Evolutionary conservation across 148 eudicot species (phyloP).

Genomic region (Hydrangea macrophylla): DNA sequence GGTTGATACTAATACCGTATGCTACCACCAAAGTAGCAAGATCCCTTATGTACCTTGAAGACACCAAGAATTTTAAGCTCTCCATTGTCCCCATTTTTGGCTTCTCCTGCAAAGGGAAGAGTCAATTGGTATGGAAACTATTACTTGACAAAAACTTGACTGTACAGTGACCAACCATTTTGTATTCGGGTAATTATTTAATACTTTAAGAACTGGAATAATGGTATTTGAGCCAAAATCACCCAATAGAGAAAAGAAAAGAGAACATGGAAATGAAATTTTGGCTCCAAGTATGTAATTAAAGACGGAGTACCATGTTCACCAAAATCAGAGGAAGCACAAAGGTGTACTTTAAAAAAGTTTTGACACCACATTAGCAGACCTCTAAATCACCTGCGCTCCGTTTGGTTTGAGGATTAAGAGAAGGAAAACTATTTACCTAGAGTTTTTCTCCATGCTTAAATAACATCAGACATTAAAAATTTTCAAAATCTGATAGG

Average conservation of each 20-base stretch:
- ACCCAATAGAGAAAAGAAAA: background rate
- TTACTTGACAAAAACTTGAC: constrained; percentile 7
- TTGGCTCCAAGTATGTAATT: background rate
- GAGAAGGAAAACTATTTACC: no score
- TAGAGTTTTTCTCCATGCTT: no score
- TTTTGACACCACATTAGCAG: background rate
- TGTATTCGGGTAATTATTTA: background rate
- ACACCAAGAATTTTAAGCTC: constrained; percentile 91
- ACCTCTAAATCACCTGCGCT: no score
- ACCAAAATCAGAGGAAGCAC: background rate
- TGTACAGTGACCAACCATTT: background rate
- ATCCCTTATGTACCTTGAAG: constrained; percentile 83
- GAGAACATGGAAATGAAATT: background rate
- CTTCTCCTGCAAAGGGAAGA: constrained; percentile 56
- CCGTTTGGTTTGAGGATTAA: no score
- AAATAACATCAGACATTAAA: no score
- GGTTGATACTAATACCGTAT: constrained; percentile 94
- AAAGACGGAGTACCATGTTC: background rate
- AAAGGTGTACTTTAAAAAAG: background rate
- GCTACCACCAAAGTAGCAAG: constrained; percentile 96
- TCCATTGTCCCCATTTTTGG: constrained; percentile 96
- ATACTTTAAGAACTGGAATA: background rate
- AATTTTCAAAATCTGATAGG: no score
- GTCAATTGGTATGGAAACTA: background rate
- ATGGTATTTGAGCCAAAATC: background rate